These are phyloP conservation scores for Lepidium africanum DNA, from an alignment of 345 rosid species.

Conservation along the genomic window DNA sequence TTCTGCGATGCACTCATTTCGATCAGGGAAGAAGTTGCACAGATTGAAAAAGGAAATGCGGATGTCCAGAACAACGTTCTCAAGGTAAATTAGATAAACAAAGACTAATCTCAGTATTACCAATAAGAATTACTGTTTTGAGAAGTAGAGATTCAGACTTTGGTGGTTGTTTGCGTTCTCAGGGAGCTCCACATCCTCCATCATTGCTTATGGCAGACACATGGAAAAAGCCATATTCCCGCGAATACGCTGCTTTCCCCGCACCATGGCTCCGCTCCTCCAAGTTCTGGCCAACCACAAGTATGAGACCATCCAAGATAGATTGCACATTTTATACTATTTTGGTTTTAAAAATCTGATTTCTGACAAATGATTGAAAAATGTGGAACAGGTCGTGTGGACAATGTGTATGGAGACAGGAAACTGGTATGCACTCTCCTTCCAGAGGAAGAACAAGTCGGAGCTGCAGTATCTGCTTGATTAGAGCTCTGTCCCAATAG, in stretches of 20 bases:
- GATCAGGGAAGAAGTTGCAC: constrained; percentile 87
- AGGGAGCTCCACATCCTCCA: constrained; percentile 99
- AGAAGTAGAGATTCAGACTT: neutral
- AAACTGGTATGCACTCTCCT: constrained; percentile 88
- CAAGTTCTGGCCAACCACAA: constrained; percentile 96
- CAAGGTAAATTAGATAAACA: constrained; percentile 43
- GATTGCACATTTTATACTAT: neutral
- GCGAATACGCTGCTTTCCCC: constrained; percentile 95
- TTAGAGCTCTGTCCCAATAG: constrained; percentile 1
- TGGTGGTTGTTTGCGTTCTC: constrained; percentile 11
- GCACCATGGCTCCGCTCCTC: constrained; percentile 89
- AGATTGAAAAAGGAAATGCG: constrained; percentile 91
- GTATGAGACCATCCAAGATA: constrained; percentile 26
- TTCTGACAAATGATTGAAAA: constrained; percentile 7
- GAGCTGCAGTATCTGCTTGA: constrained; percentile 58
- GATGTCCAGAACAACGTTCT: constrained; percentile 87
- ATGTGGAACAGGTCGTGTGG: constrained; percentile 66
- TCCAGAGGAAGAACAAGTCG: constrained; percentile 77
- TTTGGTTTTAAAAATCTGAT: constrained; percentile 1
- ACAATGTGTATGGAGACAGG: constrained; percentile 97
- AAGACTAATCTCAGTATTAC: neutral
- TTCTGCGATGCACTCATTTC: constrained; percentile 95
- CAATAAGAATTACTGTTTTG: neutral
- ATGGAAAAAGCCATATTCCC: constrained; percentile 87
- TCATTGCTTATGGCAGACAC: constrained; percentile 95